Percentiles rank a stretch among this genome's conserved stretches.
phyloP scores from a whole-genome alignment of 1,284 basidiomycete species.

The Ceratobasidium sp. region DNA sequence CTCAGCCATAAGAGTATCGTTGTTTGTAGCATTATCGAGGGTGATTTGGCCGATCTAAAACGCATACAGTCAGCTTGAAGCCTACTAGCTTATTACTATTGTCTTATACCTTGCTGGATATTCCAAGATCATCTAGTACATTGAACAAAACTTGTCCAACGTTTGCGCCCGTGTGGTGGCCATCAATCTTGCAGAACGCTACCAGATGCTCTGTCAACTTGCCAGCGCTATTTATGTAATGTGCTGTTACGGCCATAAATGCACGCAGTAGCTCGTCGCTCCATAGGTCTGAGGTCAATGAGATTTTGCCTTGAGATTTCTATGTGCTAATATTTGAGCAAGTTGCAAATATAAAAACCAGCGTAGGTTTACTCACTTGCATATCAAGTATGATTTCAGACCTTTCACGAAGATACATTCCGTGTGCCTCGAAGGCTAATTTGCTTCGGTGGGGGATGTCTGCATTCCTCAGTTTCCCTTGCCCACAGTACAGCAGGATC shows the following conservation, averaged over 20 bases:
- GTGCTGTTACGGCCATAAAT: slow-evolving; percentile 38
- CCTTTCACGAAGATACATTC: slow-evolving; percentile 1
- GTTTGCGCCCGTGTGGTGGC: slow-evolving; percentile 20
- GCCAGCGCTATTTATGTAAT: neutral
- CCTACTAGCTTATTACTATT: too few relatives aligned
- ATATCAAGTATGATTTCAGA: neutral
- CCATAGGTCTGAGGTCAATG: slow-evolving; percentile 40
- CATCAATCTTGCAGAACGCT: slow-evolving; percentile 24
- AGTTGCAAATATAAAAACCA: neutral
- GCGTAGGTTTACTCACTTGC: neutral
- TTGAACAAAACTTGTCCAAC: neutral
- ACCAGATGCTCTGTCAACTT: slow-evolving; percentile 1
- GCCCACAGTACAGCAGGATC: slow-evolving; percentile 5
- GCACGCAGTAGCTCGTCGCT: neutral
- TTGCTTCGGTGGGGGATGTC: slow-evolving; percentile 39
- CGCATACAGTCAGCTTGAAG: slow-evolving; percentile 1
- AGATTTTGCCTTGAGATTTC: slow-evolving; percentile 33
- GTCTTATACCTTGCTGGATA: neutral
- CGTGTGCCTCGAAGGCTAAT: neutral
- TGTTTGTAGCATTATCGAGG: slow-evolving; percentile 20
- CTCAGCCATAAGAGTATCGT: slow-evolving; percentile 30
- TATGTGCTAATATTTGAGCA: neutral
- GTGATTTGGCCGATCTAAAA: neutral
- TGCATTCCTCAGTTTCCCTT: neutral
- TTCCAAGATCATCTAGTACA: neutral